A percentile compares a stretch with the other conserved stretches of the same genome.
phyloP scores from a whole-genome alignment of 2,329 filamentous ascomycete species.

The Emericellopsis atlantica region DNA sequence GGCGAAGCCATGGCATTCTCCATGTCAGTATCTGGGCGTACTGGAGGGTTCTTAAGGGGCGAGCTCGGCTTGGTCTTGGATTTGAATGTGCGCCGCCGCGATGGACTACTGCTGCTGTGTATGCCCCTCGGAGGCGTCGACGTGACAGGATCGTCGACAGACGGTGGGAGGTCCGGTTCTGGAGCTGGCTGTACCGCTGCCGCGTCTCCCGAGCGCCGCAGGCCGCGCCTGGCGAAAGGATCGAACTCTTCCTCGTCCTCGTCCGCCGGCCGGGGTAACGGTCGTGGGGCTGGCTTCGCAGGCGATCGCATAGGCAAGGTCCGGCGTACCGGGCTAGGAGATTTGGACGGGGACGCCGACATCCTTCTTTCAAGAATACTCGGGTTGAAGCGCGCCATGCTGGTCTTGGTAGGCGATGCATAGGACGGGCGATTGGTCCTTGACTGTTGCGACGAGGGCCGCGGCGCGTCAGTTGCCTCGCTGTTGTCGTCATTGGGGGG shows the following conservation, averaged over 20 bases:
- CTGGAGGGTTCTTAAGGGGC: constrained; percentile 31
- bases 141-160: constrained; percentile 37
- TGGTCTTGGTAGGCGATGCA: constrained; percentile 55
- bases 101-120: constrained; percentile 42
- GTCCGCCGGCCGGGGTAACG: constrained; percentile 30
- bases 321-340: constrained; percentile 3
- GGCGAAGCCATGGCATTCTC: background rate
- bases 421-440: constrained; percentile 37
- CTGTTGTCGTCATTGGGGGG: constrained; percentile 16
- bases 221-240: constrained; percentile 22
- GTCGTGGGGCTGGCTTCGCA: constrained; percentile 28
- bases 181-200: constrained; percentile 12
- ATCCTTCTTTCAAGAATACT: constrained; percentile 36
- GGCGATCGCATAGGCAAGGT: constrained; percentile 23
- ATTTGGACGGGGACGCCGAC: constrained; percentile 21
- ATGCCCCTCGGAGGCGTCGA: constrained; percentile 46
- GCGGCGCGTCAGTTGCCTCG: constrained; percentile 1
- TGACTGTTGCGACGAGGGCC: constrained; percentile 9
- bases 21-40: constrained; percentile 10
- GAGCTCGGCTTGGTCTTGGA: constrained; percentile 32
- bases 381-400: constrained; percentile 47
- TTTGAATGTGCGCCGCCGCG: constrained; percentile 25
- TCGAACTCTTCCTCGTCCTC: constrained; percentile 28
- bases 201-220: constrained; percentile 14
- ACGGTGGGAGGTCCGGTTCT: constrained; percentile 53